Base-by-base conservation (phyloP, 1,139 yeast species). In the Saccharomyces uvarum region DNA sequence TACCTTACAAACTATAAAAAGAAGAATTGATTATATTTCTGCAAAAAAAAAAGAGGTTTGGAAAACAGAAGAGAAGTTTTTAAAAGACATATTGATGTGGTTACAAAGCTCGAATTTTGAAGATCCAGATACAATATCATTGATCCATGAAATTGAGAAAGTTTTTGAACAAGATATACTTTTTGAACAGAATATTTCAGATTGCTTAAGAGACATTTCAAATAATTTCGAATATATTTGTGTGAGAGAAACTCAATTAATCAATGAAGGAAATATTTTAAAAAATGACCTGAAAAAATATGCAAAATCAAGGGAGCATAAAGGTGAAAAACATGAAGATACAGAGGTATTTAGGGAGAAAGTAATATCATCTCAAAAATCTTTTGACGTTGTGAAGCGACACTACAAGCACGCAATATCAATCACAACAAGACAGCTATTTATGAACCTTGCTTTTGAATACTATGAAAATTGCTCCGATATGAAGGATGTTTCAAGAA, bases 271-370 rank as follows among this genome's bases (percentile, higher is more conserved):
- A 38, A 66, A 63, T 44, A 61, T 58, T 16, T 41, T 65, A 19
- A 50, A 57, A n/a, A 53, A 49, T 24, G 61, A 59, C n/a, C 48
- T 58, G 21, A 61, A 59, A 51, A 61, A 56, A 48, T 63, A 60
- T 50, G 59, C 59, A 9, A 54, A 54, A 31, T 47, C 58, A 9
- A 59, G 60, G 24, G 58, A 57, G 7, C 64, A 58, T 51, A 64
- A 57, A 53, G 66, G 67, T 11, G 63, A 62, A 5, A 54, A 53
- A 48, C 58, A 63, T 48, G 64, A 63, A 49, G 69, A 67, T 47
- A 59, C 64, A 1, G 56, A 51, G n/a, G 57, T 64, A 21, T 53
- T 61, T 41, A 55, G 57, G 41, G 70, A 67, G 42, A 61, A 61
- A 47, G 59, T 65, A 2, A 55, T 55, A 13, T 58, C 64, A 2